Percentiles rank a stretch among this genome's conserved stretches.
Evolutionary conservation across 768 basidiomycete species (phyloP).

Genomic region (Podaxis sp.): DNA sequence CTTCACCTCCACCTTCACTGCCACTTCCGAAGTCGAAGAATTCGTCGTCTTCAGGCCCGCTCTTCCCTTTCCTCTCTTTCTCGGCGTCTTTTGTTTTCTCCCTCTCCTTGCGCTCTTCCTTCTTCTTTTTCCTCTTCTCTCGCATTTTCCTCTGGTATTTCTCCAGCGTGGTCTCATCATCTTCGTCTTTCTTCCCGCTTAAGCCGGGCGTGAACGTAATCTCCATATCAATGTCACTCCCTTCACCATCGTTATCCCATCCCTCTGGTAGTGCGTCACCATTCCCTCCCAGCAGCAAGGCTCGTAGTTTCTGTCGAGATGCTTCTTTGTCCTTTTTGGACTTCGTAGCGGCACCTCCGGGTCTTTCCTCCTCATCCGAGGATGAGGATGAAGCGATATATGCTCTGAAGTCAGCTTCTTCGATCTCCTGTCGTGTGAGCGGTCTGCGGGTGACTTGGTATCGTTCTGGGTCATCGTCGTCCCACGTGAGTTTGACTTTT

Average conservation of each 20-base stretch:
- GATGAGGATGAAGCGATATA: slow-evolving; percentile 74
- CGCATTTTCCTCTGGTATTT: slow-evolving; percentile 86
- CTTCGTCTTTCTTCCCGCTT: slow-evolving; percentile 47
- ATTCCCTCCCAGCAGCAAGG: slow-evolving; percentile 66
- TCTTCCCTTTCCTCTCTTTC: slow-evolving; percentile 25
- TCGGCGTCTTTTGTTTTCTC: slow-evolving; percentile 17
- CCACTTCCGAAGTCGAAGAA: slow-evolving; percentile 70
- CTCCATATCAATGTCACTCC: slow-evolving; percentile 80
- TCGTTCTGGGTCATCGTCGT: slow-evolving; percentile 93
- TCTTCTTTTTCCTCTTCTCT: slow-evolving; percentile 84
- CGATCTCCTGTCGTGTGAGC: slow-evolving; percentile 82
- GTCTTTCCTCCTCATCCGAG: slow-evolving; percentile 54
- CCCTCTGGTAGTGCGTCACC: slow-evolving; percentile 79
- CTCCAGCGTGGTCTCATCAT: slow-evolving; percentile 87
- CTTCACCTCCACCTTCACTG: slow-evolving; percentile 29
- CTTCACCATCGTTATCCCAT: slow-evolving; percentile 58
- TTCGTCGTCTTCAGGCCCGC: slow-evolving; percentile 50
- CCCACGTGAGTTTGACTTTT: slow-evolving; percentile 98
- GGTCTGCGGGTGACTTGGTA: slow-evolving; percentile 74
- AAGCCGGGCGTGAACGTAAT: slow-evolving; percentile 93
- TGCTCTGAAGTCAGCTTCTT: slow-evolving; percentile 86
- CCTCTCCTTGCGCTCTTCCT: slow-evolving; percentile 58
- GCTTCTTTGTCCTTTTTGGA: slow-evolving; percentile 37
- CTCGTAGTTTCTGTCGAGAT: slow-evolving; percentile 72
- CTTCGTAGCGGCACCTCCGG: slow-evolving; percentile 23